phyloP scores from a whole-genome alignment of 768 basidiomycete species.

The Pleurotus pulmonarius region DNA sequence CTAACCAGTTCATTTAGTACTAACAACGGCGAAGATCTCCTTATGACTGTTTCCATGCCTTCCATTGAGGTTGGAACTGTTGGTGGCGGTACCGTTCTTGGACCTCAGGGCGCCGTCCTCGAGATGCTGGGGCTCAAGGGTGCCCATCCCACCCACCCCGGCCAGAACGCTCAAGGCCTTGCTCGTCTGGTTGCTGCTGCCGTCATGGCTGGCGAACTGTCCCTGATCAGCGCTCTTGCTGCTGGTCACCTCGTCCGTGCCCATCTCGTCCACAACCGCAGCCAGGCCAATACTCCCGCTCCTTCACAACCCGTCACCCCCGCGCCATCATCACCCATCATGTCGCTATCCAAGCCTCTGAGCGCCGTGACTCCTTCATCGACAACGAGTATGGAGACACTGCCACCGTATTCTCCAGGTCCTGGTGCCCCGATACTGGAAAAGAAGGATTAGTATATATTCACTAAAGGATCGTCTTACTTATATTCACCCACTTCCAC shows the following conservation, averaged over 20 bases:
- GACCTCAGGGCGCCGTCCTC: conserved; percentile 85
- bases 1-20: conserved; percentile 40
- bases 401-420: conserved; percentile 37
- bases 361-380: conserved; percentile 5
- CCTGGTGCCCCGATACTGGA: conserved; percentile 4
- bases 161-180: conserved; percentile 84
- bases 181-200: conserved; percentile 87
- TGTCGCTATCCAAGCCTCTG: conserved; percentile 2
- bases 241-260: conserved; percentile 94
- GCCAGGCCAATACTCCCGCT: conserved; percentile 74
- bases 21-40: conserved; percentile 85
- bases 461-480: background rate
- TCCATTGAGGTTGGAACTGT: conserved; percentile 98
- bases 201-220: conserved; percentile 97
- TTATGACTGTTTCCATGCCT: conserved; percentile 97
- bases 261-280: conserved; percentile 90
- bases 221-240: conserved; percentile 86
- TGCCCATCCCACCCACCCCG: conserved; percentile 82
- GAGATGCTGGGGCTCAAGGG: conserved; percentile 93
- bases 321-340: conserved; percentile 24
- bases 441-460: conserved; percentile 1
- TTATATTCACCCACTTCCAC: background rate
- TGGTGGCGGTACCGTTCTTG: conserved; percentile 92
- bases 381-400: conserved; percentile 18
- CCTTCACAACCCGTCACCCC: conserved; percentile 61